Percentiles rank a stretch among this genome's conserved stretches.
These are phyloP conservation scores for Aspergillus fijiensis DNA, from an alignment of 2,329 filamentous ascomycete genomes.

Conservation along the genomic window DNA sequence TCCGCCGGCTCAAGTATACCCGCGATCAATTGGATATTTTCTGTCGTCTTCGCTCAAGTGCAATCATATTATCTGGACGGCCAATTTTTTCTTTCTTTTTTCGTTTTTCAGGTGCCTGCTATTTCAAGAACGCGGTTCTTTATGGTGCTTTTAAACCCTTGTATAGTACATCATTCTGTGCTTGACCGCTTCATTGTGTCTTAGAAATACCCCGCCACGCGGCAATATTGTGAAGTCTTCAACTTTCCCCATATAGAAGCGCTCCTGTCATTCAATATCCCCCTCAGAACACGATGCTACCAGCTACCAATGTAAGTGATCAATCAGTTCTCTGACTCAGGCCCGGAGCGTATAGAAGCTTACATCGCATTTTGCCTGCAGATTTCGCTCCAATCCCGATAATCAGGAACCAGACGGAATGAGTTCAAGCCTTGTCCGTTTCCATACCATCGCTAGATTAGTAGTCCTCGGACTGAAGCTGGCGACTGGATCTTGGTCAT, in stretches of 20 bases:
- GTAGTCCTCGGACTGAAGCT: conserved; percentile 30
- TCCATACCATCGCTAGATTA: conserved; percentile 25
- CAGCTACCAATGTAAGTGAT: conserved; percentile 8
- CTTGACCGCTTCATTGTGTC: neutral
- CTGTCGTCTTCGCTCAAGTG: neutral
- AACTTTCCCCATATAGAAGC: neutral
- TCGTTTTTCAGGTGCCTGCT: neutral
- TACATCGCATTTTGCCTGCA: conserved; percentile 4
- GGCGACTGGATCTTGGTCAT: conserved; percentile 26
- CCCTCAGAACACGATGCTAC: conserved; percentile 5
- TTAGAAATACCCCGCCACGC: conserved; percentile 5
- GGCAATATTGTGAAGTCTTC: neutral
- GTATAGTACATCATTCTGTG: neutral
- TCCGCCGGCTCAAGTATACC: conserved; percentile 5
- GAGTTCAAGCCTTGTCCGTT: conserved; percentile 29
- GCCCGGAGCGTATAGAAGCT: neutral
- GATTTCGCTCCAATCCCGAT: conserved; percentile 5
- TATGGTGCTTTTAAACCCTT: neutral
- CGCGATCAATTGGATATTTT: conserved; percentile 1
- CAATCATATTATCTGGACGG: neutral
- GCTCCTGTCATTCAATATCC: neutral
- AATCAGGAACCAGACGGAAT: conserved; percentile 24
- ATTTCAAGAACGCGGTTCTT: neutral
- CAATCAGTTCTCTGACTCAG: neutral
- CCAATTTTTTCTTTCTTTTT: no score